Percentiles rank a stretch among this genome's conserved stretches.
These are phyloP conservation scores for Pyrenophora graminea DNA, from an alignment of 2,329 filamentous ascomycete species.

Conservation along the genomic window DNA sequence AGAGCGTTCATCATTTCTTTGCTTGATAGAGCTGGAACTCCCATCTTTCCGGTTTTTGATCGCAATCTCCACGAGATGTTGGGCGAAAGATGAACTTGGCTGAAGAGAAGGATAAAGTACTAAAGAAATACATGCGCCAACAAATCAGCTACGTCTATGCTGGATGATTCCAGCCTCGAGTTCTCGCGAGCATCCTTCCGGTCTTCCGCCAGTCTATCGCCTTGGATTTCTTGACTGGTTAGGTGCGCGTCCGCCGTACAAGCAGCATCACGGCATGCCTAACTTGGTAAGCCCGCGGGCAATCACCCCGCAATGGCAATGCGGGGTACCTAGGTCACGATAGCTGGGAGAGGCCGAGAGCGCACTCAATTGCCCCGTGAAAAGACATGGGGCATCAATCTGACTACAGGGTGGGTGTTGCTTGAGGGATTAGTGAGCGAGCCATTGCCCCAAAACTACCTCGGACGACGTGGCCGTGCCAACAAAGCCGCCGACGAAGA, in stretches of 20 bases:
- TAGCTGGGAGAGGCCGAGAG: neutral
- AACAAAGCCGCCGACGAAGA: too few species aligned
- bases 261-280: slow-evolving; percentile 21
- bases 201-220: neutral
- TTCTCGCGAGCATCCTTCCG: slow-evolving; percentile 2
- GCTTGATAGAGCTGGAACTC: slow-evolving; percentile 9
- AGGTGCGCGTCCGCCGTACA: slow-evolving; percentile 13
- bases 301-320: slow-evolving; percentile 29
- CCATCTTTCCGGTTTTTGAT: too few species aligned
- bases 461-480: too few species aligned
- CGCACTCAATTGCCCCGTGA: neutral
- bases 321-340: slow-evolving; percentile 28
- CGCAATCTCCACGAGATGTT: neutral
- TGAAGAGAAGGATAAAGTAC: neutral
- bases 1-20: slow-evolving; percentile 51
- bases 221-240: slow-evolving; percentile 7
- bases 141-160: neutral
- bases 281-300: slow-evolving; percentile 23
- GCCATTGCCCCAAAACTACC: neutral
- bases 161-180: neutral
- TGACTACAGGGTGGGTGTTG: too few species aligned
- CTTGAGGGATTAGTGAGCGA: neutral
- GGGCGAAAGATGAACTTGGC: neutral
- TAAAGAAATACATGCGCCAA: neutral
- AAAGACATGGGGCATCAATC: neutral